phyloP scores from a whole-genome alignment of 176 grass and related monocot species.

The Canna indica region DNA sequence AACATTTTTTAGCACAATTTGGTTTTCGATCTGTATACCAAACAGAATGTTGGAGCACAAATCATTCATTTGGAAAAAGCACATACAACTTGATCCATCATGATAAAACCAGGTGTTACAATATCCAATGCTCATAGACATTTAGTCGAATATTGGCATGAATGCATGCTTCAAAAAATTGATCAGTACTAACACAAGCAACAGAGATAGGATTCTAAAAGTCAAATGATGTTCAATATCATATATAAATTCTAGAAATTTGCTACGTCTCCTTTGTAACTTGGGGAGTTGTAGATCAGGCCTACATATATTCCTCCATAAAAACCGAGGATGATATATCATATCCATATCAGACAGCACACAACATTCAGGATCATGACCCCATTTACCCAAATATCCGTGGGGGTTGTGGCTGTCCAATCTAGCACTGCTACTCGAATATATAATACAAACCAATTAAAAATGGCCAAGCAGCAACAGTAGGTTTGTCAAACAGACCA shows the following conservation, averaged over 20 bases:
- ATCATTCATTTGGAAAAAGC: too few species aligned
- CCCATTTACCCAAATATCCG: not conserved
- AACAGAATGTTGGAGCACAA: not conserved
- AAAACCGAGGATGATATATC: slow-evolving; percentile 2
- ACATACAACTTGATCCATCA: not conserved
- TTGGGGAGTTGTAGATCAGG: not conserved
- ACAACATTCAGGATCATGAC: not conserved
- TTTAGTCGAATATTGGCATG: not conserved
- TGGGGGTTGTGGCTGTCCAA: not conserved
- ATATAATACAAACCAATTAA: not conserved
- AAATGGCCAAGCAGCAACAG: not conserved
- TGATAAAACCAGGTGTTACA: not conserved
- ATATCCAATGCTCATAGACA: not conserved
- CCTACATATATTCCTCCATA: not conserved
- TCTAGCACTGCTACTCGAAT: not conserved
- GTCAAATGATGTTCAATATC: not conserved
- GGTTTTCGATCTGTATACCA: not conserved
- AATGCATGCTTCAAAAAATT: not conserved
- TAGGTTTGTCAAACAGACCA: not conserved
- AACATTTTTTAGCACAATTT: not conserved
- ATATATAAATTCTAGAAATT: not conserved
- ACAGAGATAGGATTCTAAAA: not conserved
- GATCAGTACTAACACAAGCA: not conserved
- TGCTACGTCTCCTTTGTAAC: not conserved
- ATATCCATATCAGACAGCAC: not conserved